These are phyloP conservation scores for Mytilinidion resinicola DNA, from an alignment of 495 filamentous ascomycete genomes.

Conservation along the genomic window DNA sequence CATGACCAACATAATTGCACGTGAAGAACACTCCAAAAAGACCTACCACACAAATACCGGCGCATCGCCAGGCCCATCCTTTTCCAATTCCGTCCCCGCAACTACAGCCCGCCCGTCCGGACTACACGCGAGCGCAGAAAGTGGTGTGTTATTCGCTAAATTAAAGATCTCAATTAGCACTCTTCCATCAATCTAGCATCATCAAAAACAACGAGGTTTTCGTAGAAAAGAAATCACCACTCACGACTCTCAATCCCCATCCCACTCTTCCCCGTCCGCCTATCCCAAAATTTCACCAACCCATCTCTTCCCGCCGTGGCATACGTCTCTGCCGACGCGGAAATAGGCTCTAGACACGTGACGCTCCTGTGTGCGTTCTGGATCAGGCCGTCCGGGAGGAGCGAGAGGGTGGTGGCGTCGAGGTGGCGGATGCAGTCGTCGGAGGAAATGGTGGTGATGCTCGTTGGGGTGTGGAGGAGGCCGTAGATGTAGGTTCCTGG, in stretches of 20 bases:
- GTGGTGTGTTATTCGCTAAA: slow-evolving; percentile 42
- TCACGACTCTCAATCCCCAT: slow-evolving; percentile 25
- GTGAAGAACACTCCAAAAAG: no score
- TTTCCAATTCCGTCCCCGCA: slow-evolving; percentile 71
- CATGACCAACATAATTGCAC: no score
- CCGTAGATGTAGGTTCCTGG: slow-evolving; percentile 31
- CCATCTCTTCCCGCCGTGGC: slow-evolving; percentile 60
- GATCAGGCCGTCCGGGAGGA: slow-evolving; percentile 31
- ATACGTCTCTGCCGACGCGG: slow-evolving; percentile 38
- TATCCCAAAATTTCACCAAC: slow-evolving; percentile 52
- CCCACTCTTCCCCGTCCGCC: slow-evolving; percentile 30
- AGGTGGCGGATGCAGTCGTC: slow-evolving; percentile 52
- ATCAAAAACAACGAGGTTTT: no score
- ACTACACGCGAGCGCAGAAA: slow-evolving; percentile 65
- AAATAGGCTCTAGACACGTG: slow-evolving; percentile 49
- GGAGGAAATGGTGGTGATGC: slow-evolving; percentile 33
- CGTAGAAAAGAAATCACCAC: no score
- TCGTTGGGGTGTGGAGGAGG: slow-evolving; percentile 15
- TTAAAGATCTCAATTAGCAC: no score
- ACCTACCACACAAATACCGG: slow-evolving; percentile 66
- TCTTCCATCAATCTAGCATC: no score
- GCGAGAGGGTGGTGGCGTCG: slow-evolving; percentile 36
- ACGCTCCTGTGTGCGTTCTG: slow-evolving; percentile 48
- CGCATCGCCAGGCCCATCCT: slow-evolving; percentile 53
- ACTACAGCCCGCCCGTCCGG: slow-evolving; percentile 54